Conservation (phyloP, 805 yeast genomes). For the Schizosaccharomyces japonicus region DNA sequence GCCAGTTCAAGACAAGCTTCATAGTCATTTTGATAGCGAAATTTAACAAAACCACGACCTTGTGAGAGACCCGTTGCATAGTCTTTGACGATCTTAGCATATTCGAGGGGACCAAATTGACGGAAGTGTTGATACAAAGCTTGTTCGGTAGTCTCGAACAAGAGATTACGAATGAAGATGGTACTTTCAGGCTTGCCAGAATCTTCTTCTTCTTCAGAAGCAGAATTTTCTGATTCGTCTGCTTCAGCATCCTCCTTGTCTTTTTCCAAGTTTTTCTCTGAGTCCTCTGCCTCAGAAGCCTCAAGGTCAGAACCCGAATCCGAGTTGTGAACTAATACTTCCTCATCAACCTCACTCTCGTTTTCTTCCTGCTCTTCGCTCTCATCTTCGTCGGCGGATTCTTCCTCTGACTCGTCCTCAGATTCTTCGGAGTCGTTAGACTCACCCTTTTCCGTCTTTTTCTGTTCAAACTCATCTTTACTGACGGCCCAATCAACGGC, state of each 20-base stretch:
- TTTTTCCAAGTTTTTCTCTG: slow-evolving; percentile 10
- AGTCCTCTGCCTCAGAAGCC: slow-evolving; percentile 10
- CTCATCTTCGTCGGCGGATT: slow-evolving; percentile 18
- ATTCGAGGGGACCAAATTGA: slow-evolving; percentile 67
- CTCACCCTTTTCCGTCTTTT: slow-evolving; percentile 20
- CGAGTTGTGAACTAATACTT: slow-evolving; percentile 16
- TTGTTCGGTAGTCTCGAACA: slow-evolving; percentile 79
- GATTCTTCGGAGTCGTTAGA: slow-evolving; percentile 22
- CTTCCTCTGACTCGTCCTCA: slow-evolving; percentile 19
- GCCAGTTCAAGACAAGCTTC: slow-evolving; percentile 51
- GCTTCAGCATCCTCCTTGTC: slow-evolving; percentile 9
- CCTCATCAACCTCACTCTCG: slow-evolving; percentile 17
- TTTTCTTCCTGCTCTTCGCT: slow-evolving; percentile 20
- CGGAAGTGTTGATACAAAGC: slow-evolving; percentile 51
- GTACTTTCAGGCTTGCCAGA: slow-evolving; percentile 17
- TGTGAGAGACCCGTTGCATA: slow-evolving; percentile 62
- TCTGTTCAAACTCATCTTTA: slow-evolving; percentile 57
- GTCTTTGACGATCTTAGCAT: slow-evolving; percentile 84
- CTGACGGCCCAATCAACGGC: slow-evolving; percentile 87
- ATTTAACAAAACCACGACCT: slow-evolving; percentile 91
- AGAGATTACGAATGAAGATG: slow-evolving; percentile 73
- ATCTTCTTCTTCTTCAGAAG: slow-evolving; percentile 8
- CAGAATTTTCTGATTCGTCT: slow-evolving; percentile 9
- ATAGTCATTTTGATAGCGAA: slow-evolving; percentile 35
- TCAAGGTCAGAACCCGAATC: slow-evolving; percentile 7